These are phyloP conservation scores for Trichosanthes truncata DNA, from an alignment of 306 rosid genomes.

Conservation along the genomic window DNA sequence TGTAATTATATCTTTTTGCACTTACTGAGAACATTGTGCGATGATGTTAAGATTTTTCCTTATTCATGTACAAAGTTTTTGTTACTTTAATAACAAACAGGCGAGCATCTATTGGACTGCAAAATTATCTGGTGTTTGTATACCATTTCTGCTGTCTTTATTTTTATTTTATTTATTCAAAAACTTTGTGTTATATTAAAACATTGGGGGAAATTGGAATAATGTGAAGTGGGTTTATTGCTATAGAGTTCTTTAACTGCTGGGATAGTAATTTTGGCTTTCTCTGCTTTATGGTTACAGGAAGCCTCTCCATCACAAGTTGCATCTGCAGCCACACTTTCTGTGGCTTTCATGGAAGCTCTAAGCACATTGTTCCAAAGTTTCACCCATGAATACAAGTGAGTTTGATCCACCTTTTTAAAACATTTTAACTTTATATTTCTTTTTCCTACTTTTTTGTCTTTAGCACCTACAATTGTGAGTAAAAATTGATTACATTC, in stretches of 20 bases:
- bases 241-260: not conserved
- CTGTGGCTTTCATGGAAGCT: conserved; percentile 99
- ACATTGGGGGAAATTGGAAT: not conserved
- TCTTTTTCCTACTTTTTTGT: not conserved
- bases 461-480: not conserved
- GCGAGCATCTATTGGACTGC: not conserved
- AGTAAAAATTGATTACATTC: not conserved
- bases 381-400: conserved; percentile 86
- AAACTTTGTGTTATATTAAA: not conserved
- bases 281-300: conserved; percentile 31
- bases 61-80: not conserved
- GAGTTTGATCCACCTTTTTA: conserved; percentile 20
- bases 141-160: not conserved
- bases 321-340: conserved; percentile 86
- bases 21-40: not conserved
- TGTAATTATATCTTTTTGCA: not conserved
- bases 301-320: conserved; percentile 92
- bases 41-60: not conserved
- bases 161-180: not conserved
- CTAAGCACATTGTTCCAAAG: conserved; percentile 77
- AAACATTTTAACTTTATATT: not conserved
- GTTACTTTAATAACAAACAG: not conserved
- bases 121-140: not conserved
- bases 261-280: not conserved
- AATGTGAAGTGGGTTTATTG: not conserved